Evolutionary conservation across 345 rosid genomes (phyloP).

Genomic region (Moringa oleifera): DNA sequence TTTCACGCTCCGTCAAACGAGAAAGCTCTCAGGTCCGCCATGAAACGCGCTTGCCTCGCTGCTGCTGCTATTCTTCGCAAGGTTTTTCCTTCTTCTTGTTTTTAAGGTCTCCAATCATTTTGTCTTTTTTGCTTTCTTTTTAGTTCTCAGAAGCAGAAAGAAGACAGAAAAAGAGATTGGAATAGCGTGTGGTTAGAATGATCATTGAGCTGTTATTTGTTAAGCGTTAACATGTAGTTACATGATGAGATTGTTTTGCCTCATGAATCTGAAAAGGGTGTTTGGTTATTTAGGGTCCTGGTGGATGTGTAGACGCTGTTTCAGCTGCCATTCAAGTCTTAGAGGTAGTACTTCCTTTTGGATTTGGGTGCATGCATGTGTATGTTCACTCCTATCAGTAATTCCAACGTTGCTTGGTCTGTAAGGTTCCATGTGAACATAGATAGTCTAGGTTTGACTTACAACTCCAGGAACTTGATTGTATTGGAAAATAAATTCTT

Average conservation of each 20-base stretch:
- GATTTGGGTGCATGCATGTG: neutral
- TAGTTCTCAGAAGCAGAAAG: no score
- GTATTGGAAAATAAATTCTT: neutral
- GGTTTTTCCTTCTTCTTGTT: constrained; percentile 27
- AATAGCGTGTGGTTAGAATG: neutral
- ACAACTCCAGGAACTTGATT: neutral
- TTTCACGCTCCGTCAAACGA: constrained; percentile 68
- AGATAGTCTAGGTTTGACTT: neutral
- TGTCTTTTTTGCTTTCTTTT: neutral
- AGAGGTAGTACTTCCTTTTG: constrained; percentile 44
- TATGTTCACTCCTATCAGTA: neutral
- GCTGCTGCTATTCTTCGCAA: constrained; percentile 75
- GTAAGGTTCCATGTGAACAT: neutral
- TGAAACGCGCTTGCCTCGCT: constrained; percentile 87
- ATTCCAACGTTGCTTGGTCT: neutral
- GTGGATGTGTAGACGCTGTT: constrained; percentile 73
- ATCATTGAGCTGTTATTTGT: neutral
- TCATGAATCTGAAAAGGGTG: neutral
- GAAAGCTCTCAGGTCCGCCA: constrained; percentile 73
- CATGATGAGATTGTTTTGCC: neutral
- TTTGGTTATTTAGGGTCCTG: constrained; percentile 40
- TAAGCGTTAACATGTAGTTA: neutral
- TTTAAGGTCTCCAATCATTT: neutral
- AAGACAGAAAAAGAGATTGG: no score
- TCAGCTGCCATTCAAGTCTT: constrained; percentile 83